Conservation (phyloP, 257 asterid genomes). For the Salvia hispanica region DNA sequence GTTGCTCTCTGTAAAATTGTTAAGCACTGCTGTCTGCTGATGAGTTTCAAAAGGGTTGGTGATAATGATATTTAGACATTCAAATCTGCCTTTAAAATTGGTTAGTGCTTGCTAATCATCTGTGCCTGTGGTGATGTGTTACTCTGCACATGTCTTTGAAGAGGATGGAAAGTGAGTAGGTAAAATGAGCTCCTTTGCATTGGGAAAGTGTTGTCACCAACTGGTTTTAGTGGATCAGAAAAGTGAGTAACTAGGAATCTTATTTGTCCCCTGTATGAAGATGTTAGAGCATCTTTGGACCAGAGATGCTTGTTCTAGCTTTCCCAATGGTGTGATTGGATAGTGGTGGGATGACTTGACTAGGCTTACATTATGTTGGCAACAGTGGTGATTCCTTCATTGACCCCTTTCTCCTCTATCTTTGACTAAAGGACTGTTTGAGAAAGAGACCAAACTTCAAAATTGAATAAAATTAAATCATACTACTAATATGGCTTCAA, state of each 20-base stretch:
- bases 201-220: constrained; percentile 3
- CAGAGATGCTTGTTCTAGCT: constrained; percentile 33
- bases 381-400: constrained; percentile 53
- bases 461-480: no score
- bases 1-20: neutral
- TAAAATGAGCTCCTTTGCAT: constrained; percentile 7
- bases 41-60: neutral
- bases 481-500: no score
- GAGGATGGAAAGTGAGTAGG: neutral
- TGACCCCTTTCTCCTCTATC: constrained; percentile 26
- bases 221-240: constrained; percentile 34
- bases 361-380: constrained; percentile 36
- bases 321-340: no score
- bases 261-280: constrained; percentile 43
- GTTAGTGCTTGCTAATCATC: constrained; percentile 9
- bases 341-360: constrained; percentile 34
- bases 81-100: no score
- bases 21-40: neutral
- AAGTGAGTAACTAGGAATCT: constrained; percentile 60
- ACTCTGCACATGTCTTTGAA: neutral
- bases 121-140: neutral
- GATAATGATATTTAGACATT: neutral
- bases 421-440: no score
- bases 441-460: no score
- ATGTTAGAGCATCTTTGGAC: constrained; percentile 43